Evolutionary conservation across 164 flowering plant species (phyloP), one percentile per base, ranked within the genome.

Genomic region (Akebia trifoliata): DNA sequence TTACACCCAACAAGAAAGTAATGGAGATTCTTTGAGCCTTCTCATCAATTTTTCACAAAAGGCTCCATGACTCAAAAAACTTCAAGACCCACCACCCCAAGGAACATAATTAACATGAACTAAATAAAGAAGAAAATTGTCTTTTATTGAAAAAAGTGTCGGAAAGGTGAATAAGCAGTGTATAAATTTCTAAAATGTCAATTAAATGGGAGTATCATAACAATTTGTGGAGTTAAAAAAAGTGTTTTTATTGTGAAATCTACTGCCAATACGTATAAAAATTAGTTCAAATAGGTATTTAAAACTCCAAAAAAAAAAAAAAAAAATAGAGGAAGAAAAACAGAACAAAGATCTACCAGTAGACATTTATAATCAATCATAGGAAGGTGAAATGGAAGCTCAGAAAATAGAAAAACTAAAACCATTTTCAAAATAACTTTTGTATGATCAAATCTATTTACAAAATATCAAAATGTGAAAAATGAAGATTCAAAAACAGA

Each of bases 1-100:
- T 56, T 54, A 37, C 56, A 62, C 44, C 26, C 34, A 54, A 56
- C 50, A 58, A 40, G 40, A 67, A 69, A 55, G 29, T 62, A 42
- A 29, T 3, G 6, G 61, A 57, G 71, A 57, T 64, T 72, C 54
- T 47, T 48, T 9, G 30, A 52, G 51, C 40, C 52, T 51, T 59
- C 53, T 52, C 31, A 54, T 20, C n/a, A 56, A 50, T 11, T 64
- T n/a, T 54, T 30, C 46, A 34, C 51, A 24, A 36, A 57, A 63
- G n/a, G n/a, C 30, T 54, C 15, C 46, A 15, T n/a, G 31, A 40
- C 18, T 26, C n/a, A n/a, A n/a, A n/a, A 18, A 37, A 53, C 60
- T 60, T 54, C 30, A 55, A 54, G n/a, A 50, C 22, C 68, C 53
- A n/a, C 34, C 36, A 47, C 11, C 20, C 49, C 49, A 60, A 47